Conservation (phyloP, 208 protist species). For the Leishmania tropica region DNA sequence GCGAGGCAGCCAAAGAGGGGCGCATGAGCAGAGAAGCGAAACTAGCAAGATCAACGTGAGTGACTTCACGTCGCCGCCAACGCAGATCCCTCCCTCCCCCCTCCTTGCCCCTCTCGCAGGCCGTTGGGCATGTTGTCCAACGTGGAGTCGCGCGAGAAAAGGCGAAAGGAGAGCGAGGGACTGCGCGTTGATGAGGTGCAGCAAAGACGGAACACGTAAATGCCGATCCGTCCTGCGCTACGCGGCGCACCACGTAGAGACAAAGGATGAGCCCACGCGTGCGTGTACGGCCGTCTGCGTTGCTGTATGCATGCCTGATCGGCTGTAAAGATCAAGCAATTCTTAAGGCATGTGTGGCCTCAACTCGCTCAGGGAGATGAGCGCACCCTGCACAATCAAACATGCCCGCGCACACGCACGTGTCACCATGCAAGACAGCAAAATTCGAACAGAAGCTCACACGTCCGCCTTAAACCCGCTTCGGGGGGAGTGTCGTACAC, state of each 20-base stretch:
- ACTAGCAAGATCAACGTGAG: background rate
- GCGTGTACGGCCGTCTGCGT: background rate
- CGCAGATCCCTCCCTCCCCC: background rate
- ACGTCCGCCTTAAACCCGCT: slow-evolving; percentile 11
- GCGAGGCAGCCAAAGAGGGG: background rate
- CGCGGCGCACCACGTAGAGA: background rate
- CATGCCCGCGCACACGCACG: background rate
- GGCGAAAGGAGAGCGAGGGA: background rate
- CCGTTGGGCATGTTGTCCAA: background rate
- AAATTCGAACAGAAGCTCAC: slow-evolving; percentile 15
- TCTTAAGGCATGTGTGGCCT: background rate
- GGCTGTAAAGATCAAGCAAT: background rate
- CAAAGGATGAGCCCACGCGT: background rate
- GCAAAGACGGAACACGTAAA: background rate
- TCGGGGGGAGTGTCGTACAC: background rate
- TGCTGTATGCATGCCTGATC: background rate
- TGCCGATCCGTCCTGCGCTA: background rate
- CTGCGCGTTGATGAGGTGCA: background rate
- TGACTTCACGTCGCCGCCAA: background rate
- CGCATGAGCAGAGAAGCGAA: background rate
- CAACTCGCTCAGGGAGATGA: background rate
- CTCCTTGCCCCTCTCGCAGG: background rate
- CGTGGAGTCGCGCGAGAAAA: background rate
- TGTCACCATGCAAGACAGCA: background rate
- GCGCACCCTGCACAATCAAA: background rate